phyloP scores from a whole-genome alignment of 805 yeast genomes.

The Lachancea nothofagi region DNA sequence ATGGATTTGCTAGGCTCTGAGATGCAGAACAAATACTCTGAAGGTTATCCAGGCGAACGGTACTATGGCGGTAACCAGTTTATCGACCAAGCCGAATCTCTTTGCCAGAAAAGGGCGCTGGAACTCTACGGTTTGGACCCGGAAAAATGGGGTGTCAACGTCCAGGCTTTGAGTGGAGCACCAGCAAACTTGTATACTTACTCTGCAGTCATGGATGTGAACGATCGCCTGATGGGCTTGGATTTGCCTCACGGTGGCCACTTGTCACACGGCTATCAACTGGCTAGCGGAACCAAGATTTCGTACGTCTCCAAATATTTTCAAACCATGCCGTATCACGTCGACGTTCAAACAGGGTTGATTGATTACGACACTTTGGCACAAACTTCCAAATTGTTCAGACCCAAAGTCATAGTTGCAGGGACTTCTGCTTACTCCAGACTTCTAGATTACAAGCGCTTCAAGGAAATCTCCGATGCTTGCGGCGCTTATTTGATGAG shows the following conservation, averaged over 20 bases:
- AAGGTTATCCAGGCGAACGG: slow-evolving; percentile 97
- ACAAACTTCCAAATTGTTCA: slow-evolving; percentile 74
- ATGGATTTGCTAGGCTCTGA: slow-evolving; percentile 93
- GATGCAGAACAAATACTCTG: slow-evolving; percentile 97
- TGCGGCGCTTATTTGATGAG: slow-evolving; percentile 90
- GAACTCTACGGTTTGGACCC: slow-evolving; percentile 73
- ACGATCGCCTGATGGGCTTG: slow-evolving; percentile 93
- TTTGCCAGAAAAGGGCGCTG: slow-evolving; percentile 89
- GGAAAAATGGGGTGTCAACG: slow-evolving; percentile 94
- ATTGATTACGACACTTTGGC: slow-evolving; percentile 88
- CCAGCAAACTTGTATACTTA: slow-evolving; percentile 94
- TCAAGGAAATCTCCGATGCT: slow-evolving; percentile 84
- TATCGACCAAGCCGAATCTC: slow-evolving; percentile 83
- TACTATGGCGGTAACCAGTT: slow-evolving; percentile 97
- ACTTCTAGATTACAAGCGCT: slow-evolving; percentile 80
- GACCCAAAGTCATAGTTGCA: slow-evolving; percentile 93
- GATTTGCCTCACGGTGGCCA: slow-evolving; percentile 99
- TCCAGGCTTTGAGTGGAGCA: slow-evolving; percentile 91
- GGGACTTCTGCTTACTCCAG: slow-evolving; percentile 97
- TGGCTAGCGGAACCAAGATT: slow-evolving; percentile 74
- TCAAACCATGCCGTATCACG: slow-evolving; percentile 96
- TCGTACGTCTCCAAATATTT: slow-evolving; percentile 90
- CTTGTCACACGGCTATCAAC: slow-evolving; percentile 94
- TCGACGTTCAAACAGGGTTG: slow-evolving; percentile 77
- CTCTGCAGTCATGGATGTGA: slow-evolving; percentile 80